These are phyloP conservation scores for Kregervanrija delftensis DNA, from an alignment of 805 yeast genomes.

Conservation along the genomic window DNA sequence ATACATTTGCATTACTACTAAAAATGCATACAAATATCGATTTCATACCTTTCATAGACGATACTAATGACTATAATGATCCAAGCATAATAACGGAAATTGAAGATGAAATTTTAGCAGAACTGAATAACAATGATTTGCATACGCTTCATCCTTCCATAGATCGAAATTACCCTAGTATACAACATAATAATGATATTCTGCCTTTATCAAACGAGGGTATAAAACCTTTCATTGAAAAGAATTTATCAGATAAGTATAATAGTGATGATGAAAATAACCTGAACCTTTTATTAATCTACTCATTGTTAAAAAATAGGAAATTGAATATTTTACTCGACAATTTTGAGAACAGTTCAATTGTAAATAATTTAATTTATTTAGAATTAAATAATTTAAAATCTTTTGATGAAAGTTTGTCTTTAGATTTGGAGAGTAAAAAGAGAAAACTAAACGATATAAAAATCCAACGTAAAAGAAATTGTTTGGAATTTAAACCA, in stretches of 20 bases:
- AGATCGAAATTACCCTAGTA: too few species aligned
- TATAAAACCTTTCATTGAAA: too few species aligned
- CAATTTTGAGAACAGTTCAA: not conserved
- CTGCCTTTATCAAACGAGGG: too few species aligned
- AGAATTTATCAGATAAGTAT: conserved; percentile 7
- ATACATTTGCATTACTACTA: not conserved
- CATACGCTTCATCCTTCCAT: conserved; percentile 1
- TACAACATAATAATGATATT: too few species aligned
- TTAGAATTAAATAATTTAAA: conserved; percentile 1
- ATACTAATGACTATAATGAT: not conserved
- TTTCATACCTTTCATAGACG: conserved; percentile 7
- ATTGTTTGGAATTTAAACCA: conserved; percentile 39
- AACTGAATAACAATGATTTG: conserved; percentile 2
- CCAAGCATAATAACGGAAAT: too few species aligned
- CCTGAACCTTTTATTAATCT: conserved; percentile 10
- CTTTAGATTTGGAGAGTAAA: not conserved
- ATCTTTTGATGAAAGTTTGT: too few species aligned
- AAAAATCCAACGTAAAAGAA: conserved; percentile 33
- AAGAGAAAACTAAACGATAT: conserved; percentile 39
- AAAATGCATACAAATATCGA: not conserved
- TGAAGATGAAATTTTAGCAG: not conserved
- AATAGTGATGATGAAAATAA: conserved; percentile 4
- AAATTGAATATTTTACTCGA: conserved; percentile 1
- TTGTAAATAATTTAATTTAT: not conserved
- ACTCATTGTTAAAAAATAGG: conserved; percentile 10